Evolutionary conservation across 2,329 filamentous ascomycete species (phyloP).

Genomic region (Monilinia fructigena): DNA sequence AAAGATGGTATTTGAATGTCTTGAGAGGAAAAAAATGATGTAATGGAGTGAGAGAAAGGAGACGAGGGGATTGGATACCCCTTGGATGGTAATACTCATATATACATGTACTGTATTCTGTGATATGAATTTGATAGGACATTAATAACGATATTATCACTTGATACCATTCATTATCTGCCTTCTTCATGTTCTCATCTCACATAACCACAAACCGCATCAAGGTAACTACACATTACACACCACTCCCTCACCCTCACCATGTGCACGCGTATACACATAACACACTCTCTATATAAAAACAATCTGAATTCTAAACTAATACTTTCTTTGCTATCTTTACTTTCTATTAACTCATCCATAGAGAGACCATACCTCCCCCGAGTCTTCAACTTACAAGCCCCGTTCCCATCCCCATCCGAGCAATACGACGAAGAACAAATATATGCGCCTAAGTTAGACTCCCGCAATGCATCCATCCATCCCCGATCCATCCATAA

Average conservation of each 20-base stretch:
- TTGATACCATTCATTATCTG: too few relatives aligned
- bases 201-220: too few relatives aligned
- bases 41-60: too few relatives aligned
- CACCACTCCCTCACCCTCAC: background rate
- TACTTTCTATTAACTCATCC: slow-evolving; percentile 9
- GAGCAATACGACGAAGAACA: slow-evolving; percentile 16
- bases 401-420: background rate
- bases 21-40: too few relatives aligned
- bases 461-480: slow-evolving; percentile 29
- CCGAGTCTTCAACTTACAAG: background rate
- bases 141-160: too few relatives aligned
- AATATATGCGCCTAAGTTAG: slow-evolving; percentile 25
- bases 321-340: background rate
- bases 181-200: too few relatives aligned
- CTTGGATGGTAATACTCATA: too few relatives aligned
- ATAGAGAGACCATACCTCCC: background rate
- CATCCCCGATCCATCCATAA: slow-evolving; percentile 9
- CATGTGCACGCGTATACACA: background rate
- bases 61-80: too few relatives aligned
- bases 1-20: too few relatives aligned
- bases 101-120: too few relatives aligned
- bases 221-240: background rate
- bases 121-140: too few relatives aligned
- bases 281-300: background rate
- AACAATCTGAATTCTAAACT: background rate